Conservation (phyloP, 2,329 filamentous ascomycete species). For the Hymenoscyphus salicellus region DNA sequence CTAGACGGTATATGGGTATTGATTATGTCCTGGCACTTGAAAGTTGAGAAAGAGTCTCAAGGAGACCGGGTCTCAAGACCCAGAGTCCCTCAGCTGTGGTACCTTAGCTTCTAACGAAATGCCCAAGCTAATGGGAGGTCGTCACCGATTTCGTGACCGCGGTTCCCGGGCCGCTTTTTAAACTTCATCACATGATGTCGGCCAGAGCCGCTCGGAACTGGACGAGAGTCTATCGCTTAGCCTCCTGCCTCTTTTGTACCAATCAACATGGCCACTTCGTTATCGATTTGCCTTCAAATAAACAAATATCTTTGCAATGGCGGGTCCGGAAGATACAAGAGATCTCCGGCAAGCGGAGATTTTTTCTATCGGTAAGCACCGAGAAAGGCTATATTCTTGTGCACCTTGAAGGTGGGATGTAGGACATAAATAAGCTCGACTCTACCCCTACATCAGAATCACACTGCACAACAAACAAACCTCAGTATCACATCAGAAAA, state of each 20-base stretch:
- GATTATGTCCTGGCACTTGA: too few relatives aligned
- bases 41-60: too few relatives aligned
- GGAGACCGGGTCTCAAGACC: too few relatives aligned
- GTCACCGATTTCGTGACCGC: too few relatives aligned
- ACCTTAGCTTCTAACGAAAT: too few relatives aligned
- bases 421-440: not conserved
- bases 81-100: too few relatives aligned
- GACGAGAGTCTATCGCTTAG: not conserved
- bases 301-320: slow-evolving; percentile 1
- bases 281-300: not conserved
- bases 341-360: slow-evolving; percentile 9
- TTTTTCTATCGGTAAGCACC: not conserved
- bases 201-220: not conserved
- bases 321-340: slow-evolving; percentile 15
- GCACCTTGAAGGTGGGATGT: not conserved
- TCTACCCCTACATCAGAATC: not conserved
- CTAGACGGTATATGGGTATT: too few relatives aligned
- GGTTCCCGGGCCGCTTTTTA: not conserved
- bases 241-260: not conserved
- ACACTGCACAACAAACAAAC: not conserved
- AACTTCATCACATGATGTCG: not conserved
- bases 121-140: too few relatives aligned
- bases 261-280: not conserved
- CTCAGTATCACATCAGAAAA: not conserved
- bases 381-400: slow-evolving; percentile 1